Conservation (phyloP, 1,284 basidiomycete genomes). For the Tranzscheliella williamsii region DNA sequence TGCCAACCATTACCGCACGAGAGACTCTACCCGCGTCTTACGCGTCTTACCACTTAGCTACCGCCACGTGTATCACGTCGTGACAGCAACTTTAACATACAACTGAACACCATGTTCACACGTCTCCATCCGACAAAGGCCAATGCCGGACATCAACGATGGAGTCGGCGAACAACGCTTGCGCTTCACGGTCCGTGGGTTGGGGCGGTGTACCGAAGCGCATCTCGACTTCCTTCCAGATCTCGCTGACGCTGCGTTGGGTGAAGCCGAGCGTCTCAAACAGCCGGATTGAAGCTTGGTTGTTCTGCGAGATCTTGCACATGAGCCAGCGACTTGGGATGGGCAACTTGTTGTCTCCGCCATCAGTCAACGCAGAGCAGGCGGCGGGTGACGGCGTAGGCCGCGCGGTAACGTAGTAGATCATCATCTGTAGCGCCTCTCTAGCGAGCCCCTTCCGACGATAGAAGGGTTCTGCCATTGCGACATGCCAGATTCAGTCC, state of each 20-base stretch:
- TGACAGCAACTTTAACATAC: no score
- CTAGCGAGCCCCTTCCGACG: constrained; percentile 68
- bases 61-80: no score
- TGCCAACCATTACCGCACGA: no score
- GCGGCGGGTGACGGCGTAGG: constrained; percentile 3
- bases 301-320: constrained; percentile 42
- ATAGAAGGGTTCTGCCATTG: constrained; percentile 68
- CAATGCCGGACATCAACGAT: no score
- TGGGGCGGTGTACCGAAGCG: constrained; percentile 43
- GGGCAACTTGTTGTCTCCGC: constrained; percentile 11
- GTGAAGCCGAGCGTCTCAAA: constrained; percentile 49
- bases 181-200: background rate
- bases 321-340: constrained; percentile 26
- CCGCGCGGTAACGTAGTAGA: constrained; percentile 61
- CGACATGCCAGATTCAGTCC: no score
- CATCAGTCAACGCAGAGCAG: background rate
- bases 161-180: no score
- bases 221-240: constrained; percentile 52
- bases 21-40: no score
- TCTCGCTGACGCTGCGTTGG: constrained; percentile 28
- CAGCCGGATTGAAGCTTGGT: constrained; percentile 32
- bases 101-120: no score
- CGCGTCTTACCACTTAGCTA: no score
- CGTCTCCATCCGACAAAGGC: no score
- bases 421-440: constrained; percentile 58